These are phyloP conservation scores for Mycena olivaceomarginata DNA, from an alignment of 768 basidiomycete species.

Conservation along the genomic window DNA sequence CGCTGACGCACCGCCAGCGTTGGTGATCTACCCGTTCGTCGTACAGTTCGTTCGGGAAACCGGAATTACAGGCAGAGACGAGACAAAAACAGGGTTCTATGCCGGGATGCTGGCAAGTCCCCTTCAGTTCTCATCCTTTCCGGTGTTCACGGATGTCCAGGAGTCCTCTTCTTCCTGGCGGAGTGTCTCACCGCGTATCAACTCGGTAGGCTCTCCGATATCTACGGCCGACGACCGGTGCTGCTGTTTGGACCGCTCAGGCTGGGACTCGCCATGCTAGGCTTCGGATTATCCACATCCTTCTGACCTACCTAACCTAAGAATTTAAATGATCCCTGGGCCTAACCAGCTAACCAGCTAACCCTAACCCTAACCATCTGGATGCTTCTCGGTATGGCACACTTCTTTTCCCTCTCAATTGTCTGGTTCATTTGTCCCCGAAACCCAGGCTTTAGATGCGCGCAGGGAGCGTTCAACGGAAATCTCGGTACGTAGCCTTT, in stretches of 20 bases:
- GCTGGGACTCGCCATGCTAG: conserved; percentile 43
- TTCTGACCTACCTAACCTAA: no score
- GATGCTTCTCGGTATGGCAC: conserved; percentile 6
- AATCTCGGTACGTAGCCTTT: conserved; percentile 27
- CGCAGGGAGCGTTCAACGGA: conserved; percentile 38
- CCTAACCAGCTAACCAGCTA: no score
- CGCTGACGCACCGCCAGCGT: not conserved
- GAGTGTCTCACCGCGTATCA: conserved; percentile 47
- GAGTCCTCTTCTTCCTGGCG: conserved; percentile 50
- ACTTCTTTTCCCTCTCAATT: not conserved
- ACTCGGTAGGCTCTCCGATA: conserved; percentile 51
- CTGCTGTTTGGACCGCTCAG: conserved; percentile 48
- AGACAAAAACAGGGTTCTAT: conserved; percentile 48
- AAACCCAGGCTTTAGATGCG: conserved; percentile 17
- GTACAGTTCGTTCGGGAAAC: conserved; percentile 47
- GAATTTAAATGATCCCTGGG: no score
- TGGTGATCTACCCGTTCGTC: conserved; percentile 49
- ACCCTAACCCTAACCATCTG: no score
- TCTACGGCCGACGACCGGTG: conserved; percentile 50
- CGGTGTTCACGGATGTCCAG: conserved; percentile 24
- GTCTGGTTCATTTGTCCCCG: not conserved
- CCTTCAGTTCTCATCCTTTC: no score
- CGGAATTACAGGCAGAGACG: conserved; percentile 47
- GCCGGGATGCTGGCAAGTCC: conserved; percentile 48
- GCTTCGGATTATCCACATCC: conserved; percentile 48